Evolutionary conservation across 2,329 filamentous ascomycete genomes (phyloP), one percentile per base, ranked within the genome.

Genomic region (Aspergillus fumigatiaffinis): DNA sequence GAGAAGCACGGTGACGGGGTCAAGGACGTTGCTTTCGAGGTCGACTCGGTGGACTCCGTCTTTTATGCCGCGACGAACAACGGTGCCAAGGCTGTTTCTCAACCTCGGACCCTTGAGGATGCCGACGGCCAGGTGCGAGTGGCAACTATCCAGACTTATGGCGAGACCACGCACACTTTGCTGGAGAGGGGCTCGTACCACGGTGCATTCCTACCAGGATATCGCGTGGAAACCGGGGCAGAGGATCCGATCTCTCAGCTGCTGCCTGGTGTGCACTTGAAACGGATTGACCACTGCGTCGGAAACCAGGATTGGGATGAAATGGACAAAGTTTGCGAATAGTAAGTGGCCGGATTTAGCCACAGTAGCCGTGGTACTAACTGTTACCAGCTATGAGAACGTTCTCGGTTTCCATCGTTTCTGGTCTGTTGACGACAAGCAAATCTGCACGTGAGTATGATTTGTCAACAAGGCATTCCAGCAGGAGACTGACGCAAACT

Each of bases 251-350:
- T 83, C 14, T 41, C 69, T 3, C 66, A 69, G 52, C 66, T 74
- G 52, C 78, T 91, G 23, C 91, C 92, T 0, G 67, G 77, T 0
- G 84, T 96, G 14, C 74, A 79, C 9, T 83, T 96, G 54, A 82
- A 84, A 60, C 86, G 86, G 65, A 92, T 97, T 77, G 93, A 97
- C 78, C 93, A 97, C 82, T 97, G 93, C 76, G 93, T 97, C 66
- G 93, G 93, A 64, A 97, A 97, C 80, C 92, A 97, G 80, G 89
- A 91, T 76, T 97, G 93, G 93, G 82, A 92, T 75, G 87, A 92
- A 74, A 96, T 97, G 84, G 82, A 87, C 56, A 77, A 78, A 50
- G 78, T 82, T 23, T 87, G 85, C 70, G 80, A 82, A 57, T 87
- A 85, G 78, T 81, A 71, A 62, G 77, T 70, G 32, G 6, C 32